phyloP scores from a whole-genome alignment of 768 basidiomycete genomes.

The Arthromyces matolae region DNA sequence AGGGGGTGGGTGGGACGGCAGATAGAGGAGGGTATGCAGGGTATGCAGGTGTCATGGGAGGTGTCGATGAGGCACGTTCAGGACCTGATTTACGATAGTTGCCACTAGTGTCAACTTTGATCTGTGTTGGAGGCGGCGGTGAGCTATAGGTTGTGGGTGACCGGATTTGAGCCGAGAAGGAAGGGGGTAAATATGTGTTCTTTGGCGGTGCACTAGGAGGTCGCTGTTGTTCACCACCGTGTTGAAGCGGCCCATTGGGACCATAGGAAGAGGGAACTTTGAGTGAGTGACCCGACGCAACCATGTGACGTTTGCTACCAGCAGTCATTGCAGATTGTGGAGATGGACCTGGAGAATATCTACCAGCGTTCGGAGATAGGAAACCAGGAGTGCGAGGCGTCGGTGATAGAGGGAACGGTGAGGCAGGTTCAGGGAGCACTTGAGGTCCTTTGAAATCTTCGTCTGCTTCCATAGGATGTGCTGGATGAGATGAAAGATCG shows the following conservation, averaged over 20 bases:
- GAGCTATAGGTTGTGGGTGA: conserved; percentile 56
- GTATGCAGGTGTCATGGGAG: conserved; percentile 64
- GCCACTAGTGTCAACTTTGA: conserved; percentile 5
- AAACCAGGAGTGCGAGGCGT: conserved; percentile 21
- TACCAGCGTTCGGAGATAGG: conserved; percentile 12
- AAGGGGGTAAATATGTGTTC: conserved; percentile 32
- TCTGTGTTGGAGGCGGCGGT: conserved; percentile 32
- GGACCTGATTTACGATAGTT: conserved; percentile 4
- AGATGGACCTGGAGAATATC: conserved; percentile 17
- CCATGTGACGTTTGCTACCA: conserved; percentile 57
- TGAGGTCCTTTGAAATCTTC: conserved; percentile 34
- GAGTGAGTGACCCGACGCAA: conserved; percentile 30
- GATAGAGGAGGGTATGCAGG: conserved; percentile 57
- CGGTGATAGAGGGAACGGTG: conserved; percentile 63
- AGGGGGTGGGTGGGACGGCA: conserved; percentile 47
- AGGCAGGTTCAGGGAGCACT: conserved; percentile 70
- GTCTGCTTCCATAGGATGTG: conserved; percentile 26
- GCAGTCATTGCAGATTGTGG: conserved; percentile 42
- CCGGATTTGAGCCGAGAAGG: conserved; percentile 33
- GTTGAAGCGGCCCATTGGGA: conserved; percentile 20
- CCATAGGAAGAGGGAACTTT: conserved; percentile 17
- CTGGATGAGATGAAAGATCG: conserved; percentile 54
- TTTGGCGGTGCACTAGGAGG: conserved; percentile 26
- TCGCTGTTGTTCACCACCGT: conserved; percentile 17
- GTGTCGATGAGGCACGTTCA: conserved; percentile 24